Conservation (phyloP, 2,329 filamentous ascomycete genomes). For the Penicillium sp. region DNA sequence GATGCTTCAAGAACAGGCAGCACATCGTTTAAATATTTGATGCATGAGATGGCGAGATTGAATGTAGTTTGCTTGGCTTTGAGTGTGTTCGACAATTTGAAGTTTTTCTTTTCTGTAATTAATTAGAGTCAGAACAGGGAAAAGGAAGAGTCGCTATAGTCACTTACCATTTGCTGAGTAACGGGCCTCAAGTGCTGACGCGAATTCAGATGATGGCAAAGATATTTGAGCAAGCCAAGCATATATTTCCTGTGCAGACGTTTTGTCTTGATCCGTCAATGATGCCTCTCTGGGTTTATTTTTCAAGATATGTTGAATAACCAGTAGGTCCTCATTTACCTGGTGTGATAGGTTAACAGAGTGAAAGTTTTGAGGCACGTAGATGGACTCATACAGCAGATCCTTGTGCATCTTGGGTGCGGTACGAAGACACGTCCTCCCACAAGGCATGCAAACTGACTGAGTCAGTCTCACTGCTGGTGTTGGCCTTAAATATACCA, state of each 20-base stretch:
- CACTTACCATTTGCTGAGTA: constrained; percentile 18
- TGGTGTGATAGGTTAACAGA: constrained; percentile 15
- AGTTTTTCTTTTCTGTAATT: constrained; percentile 18
- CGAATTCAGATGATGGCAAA: constrained; percentile 31
- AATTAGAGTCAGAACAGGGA: background rate
- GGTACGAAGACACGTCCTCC: constrained; percentile 25
- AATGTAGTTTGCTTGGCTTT: constrained; percentile 23
- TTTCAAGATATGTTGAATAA: constrained; percentile 24
- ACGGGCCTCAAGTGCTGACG: constrained; percentile 23
- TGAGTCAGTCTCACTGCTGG: constrained; percentile 6
- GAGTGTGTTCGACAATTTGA: constrained; percentile 17
- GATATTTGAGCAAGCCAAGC: constrained; percentile 29
- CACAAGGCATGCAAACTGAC: constrained; percentile 25
- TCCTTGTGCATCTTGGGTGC: constrained; percentile 10
- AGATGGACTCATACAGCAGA: background rate
- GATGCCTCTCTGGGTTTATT: constrained; percentile 16
- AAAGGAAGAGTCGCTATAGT: constrained; percentile 12
- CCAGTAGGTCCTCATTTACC: constrained; percentile 30
- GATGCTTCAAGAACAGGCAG: constrained; percentile 20
- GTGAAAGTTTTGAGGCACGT: background rate
- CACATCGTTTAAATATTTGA: constrained; percentile 20
- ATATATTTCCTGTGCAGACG: constrained; percentile 26
- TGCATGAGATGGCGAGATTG: constrained; percentile 27
- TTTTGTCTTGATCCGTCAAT: constrained; percentile 19
- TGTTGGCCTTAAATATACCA: background rate